Percentiles rank a stretch among this genome's conserved stretches.
phyloP scores from a whole-genome alignment of 352 stramenopile genomes.

The Halophytophthora polymorphica region DNA sequence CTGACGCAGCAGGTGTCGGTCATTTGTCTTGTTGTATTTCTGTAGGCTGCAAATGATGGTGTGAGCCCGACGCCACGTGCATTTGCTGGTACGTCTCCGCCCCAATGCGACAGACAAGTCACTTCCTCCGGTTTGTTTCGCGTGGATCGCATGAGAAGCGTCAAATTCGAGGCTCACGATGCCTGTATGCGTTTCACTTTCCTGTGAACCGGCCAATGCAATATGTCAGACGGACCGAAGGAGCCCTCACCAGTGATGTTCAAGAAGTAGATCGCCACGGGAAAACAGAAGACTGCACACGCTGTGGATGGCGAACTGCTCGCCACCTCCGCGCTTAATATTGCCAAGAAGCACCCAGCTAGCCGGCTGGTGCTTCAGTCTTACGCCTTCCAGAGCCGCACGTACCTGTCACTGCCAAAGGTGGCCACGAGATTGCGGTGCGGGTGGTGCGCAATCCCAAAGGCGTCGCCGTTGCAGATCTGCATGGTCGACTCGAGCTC shows the following conservation, averaged over 20 bases:
- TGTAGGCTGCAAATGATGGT: no score
- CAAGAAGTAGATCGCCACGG: slow-evolving; percentile 30
- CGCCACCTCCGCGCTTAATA: slow-evolving; percentile 9
- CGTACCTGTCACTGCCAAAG: slow-evolving; percentile 83
- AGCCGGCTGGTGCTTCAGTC: slow-evolving; percentile 34
- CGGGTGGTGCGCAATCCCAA: slow-evolving; percentile 84
- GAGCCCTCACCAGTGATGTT: slow-evolving; percentile 43
- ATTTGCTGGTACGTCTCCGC: no score
- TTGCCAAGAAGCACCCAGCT: neutral
- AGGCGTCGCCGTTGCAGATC: slow-evolving; percentile 75
- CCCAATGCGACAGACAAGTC: no score
- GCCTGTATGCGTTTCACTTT: no score
- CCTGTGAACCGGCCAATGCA: no score
- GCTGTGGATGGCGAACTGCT: slow-evolving; percentile 4
- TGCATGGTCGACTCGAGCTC: slow-evolving; percentile 74
- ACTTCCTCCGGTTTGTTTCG: no score
- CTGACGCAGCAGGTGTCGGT: no score
- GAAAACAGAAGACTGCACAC: neutral
- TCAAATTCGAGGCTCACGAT: no score
- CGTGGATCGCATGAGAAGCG: no score
- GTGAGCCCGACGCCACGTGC: no score
- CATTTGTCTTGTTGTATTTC: no score
- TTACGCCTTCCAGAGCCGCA: slow-evolving; percentile 81
- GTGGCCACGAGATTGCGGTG: slow-evolving; percentile 89
- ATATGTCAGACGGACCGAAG: slow-evolving; percentile 12